Evolutionary conservation across 139 green algal species (phyloP).

Genomic region (Closterium sp.): DNA sequence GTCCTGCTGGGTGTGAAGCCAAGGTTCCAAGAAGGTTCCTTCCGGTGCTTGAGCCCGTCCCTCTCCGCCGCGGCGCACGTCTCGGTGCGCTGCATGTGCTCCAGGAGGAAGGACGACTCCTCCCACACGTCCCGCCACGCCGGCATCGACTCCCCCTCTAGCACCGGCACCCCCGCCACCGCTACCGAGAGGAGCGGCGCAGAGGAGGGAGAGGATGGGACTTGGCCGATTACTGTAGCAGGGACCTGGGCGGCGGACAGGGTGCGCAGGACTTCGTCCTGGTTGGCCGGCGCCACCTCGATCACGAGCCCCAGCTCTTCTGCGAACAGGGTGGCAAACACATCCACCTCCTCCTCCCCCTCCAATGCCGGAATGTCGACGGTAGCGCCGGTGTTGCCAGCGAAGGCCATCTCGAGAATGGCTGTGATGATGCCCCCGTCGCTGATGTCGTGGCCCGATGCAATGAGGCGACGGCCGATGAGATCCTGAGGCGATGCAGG

Average conservation of each 20-base stretch:
- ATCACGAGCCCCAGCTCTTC: constrained; percentile 96
- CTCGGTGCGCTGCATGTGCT: constrained; percentile 78
- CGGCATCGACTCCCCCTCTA: constrained; percentile 50
- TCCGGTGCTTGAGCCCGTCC: constrained; percentile 36
- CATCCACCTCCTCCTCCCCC: neutral
- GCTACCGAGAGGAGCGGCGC: constrained; percentile 48
- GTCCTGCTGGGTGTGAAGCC: constrained; percentile 31
- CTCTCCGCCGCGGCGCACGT: constrained; percentile 79
- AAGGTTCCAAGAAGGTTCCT: constrained; percentile 77
- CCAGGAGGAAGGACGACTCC: constrained; percentile 88
- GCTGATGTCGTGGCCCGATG: constrained; percentile 90
- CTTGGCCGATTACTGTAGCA: constrained; percentile 66
- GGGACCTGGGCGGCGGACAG: constrained; percentile 74
- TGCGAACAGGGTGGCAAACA: constrained; percentile 77
- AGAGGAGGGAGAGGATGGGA: constrained; percentile 4
- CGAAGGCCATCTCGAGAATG: constrained; percentile 89
- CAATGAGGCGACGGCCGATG: constrained; percentile 67
- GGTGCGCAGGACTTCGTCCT: constrained; percentile 59
- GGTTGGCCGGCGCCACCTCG: constrained; percentile 74
- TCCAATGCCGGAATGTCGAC: neutral
- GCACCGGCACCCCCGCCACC: constrained; percentile 63
- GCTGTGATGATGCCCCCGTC: constrained; percentile 84
- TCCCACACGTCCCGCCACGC: constrained; percentile 88
- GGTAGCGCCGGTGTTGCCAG: constrained; percentile 57
- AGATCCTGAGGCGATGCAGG: constrained; percentile 44